A percentile compares a stretch with the other conserved stretches of the same genome.
Evolutionary conservation across 441 rosid genomes (phyloP).

Genomic region (Codiaeum variegatum): DNA sequence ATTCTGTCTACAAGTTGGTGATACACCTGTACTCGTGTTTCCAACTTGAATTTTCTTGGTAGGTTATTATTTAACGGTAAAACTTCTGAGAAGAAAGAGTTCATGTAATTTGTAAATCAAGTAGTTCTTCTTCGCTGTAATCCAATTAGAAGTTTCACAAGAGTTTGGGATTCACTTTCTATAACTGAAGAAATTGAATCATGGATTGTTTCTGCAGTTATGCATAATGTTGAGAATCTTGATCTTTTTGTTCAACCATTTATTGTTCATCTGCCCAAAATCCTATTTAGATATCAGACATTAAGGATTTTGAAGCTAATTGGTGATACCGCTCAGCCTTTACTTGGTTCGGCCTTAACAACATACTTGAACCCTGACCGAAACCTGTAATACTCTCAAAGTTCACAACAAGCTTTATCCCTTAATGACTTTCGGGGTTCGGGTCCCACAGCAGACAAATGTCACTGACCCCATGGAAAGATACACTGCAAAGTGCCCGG

Average conservation of each 20-base stretch:
- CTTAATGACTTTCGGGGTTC: too few relatives aligned
- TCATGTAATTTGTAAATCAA: background rate
- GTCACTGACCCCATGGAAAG: too few relatives aligned
- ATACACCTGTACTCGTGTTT: background rate
- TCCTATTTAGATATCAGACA: too few relatives aligned
- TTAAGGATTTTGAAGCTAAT: background rate
- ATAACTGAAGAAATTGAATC: too few relatives aligned
- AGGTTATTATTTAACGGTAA: rapidly evolving
- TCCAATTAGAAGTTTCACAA: background rate
- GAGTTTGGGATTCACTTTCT: too few relatives aligned
- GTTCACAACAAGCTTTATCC: too few relatives aligned
- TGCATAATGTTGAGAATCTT: background rate
- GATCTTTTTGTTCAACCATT: background rate
- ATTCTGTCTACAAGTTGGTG: constrained; percentile 1
- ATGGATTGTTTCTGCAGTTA: constrained; percentile 9
- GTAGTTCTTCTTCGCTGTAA: background rate
- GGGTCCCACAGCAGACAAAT: too few relatives aligned
- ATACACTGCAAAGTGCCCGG: too few relatives aligned
- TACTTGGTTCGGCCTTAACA: too few relatives aligned
- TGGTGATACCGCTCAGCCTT: too few relatives aligned
- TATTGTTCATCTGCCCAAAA: background rate
- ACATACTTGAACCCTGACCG: too few relatives aligned
- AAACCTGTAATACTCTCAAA: too few relatives aligned
- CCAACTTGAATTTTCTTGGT: background rate
- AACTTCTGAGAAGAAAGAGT: background rate